Base-by-base conservation (phyloP, 495 filamentous ascomycete genomes). In the Hypoxylon subgilvum region DNA sequence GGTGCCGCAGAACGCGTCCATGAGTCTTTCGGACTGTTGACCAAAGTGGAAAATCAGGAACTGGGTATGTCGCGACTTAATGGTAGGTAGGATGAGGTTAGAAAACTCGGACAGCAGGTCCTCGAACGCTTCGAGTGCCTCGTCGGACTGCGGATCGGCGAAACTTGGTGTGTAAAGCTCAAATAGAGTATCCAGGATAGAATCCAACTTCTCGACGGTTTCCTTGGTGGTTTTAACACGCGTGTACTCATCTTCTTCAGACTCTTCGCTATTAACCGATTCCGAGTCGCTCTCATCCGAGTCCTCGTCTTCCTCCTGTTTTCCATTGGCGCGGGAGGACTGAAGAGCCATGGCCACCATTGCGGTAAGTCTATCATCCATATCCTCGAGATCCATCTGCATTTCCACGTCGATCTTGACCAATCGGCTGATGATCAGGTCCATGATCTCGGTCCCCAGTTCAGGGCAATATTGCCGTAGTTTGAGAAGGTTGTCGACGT, bases 331-430 rank as follows among this genome's bases (percentile, higher is more conserved):
- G 65, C 68, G 51, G 65, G 72, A 55, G 57, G 72, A 46, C 35
- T 66, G 52, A 10, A 76, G 47, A 31, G 73, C 68, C 62, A 82
- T 67, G 10, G 80, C 79, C 31, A 79, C 78, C 62, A 72, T 66
- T 2, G 77, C 73, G 3, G 76, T 72, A 39, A 78, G 72, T 38
- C 81, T 82, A 50, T 83, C 80, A 27, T 82, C 78, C 44, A 94
- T 73, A 57, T 95, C 89, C 52, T 97, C 91, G 60, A 97, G 80
- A 62, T 97, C 91, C 8, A 90, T 84, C 70, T 96, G 92, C 68
- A 97, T 91, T 67, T 96, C 90, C 2, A 96, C 89, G 62, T 99
- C 94, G 38, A 95, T 87, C 71, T 94, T 96, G 52, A 97, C 89
- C 3, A 97, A 76, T 44, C 86, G 82, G 28, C 93, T 87, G 8